These are phyloP conservation scores for Malania oleifera DNA, from an alignment of 164 flowering plant genomes.

Conservation along the genomic window DNA sequence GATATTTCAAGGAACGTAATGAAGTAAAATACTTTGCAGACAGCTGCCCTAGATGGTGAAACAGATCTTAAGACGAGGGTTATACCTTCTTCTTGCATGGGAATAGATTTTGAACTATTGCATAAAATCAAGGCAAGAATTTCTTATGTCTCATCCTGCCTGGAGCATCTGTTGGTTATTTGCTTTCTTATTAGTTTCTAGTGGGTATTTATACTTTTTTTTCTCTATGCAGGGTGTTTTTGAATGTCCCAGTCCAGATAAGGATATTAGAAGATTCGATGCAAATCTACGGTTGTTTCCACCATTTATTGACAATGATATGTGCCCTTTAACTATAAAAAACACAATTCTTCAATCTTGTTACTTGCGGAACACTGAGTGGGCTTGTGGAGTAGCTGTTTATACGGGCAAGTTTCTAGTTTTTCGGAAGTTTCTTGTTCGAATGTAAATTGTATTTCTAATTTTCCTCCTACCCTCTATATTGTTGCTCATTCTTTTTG, in stretches of 20 bases:
- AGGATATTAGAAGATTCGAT: conserved; percentile 93
- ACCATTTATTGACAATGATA: conserved; percentile 94
- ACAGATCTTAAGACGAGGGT: conserved; percentile 90
- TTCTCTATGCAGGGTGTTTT: conserved; percentile 73
- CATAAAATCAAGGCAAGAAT: conserved; percentile 83
- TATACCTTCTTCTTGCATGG: conserved; percentile 84
- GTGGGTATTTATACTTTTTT: background rate
- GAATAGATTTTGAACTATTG: conserved; percentile 71
- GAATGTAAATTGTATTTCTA: background rate
- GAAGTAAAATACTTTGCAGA: conserved; percentile 38
- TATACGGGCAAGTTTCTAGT: conserved; percentile 75
- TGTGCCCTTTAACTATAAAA: conserved; percentile 88
- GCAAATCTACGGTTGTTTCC: conserved; percentile 91
- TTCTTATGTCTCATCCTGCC: conserved; percentile 5
- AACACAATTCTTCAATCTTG: conserved; percentile 97
- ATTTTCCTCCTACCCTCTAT: background rate
- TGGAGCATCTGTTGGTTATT: background rate
- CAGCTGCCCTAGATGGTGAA: conserved; percentile 96
- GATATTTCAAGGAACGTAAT: conserved; percentile 5
- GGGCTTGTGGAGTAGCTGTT: conserved; percentile 99
- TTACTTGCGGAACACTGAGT: conserved; percentile 90
- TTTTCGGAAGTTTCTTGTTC: background rate
- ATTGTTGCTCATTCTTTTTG: background rate
- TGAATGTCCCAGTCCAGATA: conserved; percentile 93
- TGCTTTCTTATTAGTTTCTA: background rate